These are phyloP conservation scores for Cetradonia linearis DNA, from an alignment of 495 filamentous ascomycete genomes.

Conservation along the genomic window DNA sequence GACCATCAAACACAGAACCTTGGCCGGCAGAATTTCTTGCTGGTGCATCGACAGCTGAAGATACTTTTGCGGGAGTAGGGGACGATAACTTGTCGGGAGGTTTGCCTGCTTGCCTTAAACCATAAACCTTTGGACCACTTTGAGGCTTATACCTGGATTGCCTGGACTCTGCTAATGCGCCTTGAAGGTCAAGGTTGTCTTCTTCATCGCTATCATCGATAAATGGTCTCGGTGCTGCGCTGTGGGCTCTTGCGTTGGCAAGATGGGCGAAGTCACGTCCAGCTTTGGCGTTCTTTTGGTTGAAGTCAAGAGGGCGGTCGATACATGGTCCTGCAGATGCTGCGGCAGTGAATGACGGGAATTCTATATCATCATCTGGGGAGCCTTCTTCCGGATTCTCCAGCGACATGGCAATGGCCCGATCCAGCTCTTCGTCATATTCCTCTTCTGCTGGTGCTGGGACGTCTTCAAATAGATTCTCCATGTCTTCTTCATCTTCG, in stretches of 20 bases:
- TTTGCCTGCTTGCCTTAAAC: conserved; percentile 10
- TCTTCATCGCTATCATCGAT: conserved; percentile 29
- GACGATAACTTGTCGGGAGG: neutral
- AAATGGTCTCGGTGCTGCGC: conserved; percentile 18
- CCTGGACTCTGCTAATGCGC: conserved; percentile 44
- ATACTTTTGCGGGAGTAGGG: conserved; percentile 21
- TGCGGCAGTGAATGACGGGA: conserved; percentile 7
- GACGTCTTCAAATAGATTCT: conserved; percentile 37
- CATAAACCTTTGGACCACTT: conserved; percentile 17
- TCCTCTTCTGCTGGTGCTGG: conserved; percentile 36
- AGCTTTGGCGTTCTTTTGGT: conserved; percentile 23
- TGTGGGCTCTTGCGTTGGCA: conserved; percentile 24
- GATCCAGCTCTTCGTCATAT: conserved; percentile 60
- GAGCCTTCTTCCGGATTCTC: conserved; percentile 27
- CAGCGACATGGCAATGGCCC: conserved; percentile 77
- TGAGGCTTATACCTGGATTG: conserved; percentile 30
- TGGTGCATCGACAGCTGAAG: conserved; percentile 13
- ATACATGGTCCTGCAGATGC: conserved; percentile 17
- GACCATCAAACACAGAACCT: conserved; percentile 58
- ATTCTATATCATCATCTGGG: conserved; percentile 9
- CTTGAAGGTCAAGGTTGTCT: conserved; percentile 46
- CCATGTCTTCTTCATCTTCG: conserved; percentile 26
- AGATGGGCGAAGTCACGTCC: conserved; percentile 27
- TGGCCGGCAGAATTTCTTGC: conserved; percentile 30
- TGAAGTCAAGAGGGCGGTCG: conserved; percentile 24